These are phyloP conservation scores for Batkoa obscura DNA, from an alignment of 371 early-diverging fungal genomes.

Conservation along the genomic window DNA sequence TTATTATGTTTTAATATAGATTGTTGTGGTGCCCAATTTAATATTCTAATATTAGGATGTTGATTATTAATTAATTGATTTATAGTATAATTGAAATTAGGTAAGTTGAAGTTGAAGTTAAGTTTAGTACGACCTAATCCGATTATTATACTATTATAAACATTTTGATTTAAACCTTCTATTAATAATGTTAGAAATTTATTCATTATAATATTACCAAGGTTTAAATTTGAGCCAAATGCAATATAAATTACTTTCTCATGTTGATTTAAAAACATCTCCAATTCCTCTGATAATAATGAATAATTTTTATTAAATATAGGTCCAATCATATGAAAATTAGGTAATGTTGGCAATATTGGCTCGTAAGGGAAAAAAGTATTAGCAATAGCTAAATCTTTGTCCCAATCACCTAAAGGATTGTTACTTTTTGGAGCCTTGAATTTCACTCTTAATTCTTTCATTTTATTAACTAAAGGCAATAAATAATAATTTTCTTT, in stretches of 20 bases:
- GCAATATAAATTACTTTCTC: constrained; percentile 13
- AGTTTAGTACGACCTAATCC: constrained; percentile 8
- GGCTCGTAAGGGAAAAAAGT: not conserved
- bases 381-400: not conserved
- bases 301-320: not conserved
- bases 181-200: constrained; percentile 10
- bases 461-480: not conserved
- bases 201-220: not conserved
- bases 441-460: not conserved
- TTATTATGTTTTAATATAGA: constrained; percentile 5
- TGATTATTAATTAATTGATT: not conserved
- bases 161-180: constrained; percentile 5
- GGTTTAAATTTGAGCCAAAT: constrained; percentile 13
- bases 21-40: constrained; percentile 3
- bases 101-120: constrained; percentile 4
- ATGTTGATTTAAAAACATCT: constrained; percentile 10
- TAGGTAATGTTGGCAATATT: too few species aligned
- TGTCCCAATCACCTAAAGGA: not conserved
- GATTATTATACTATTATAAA: constrained; percentile 13
- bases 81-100: not conserved
- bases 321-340: too few species aligned
- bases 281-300: not conserved
- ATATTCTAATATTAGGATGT: constrained; percentile 3
- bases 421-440: not conserved
- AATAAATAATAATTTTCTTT: not conserved